Evolutionary conservation across 495 filamentous ascomycete species (phyloP).

Genomic region (Lasiosphaeria hispida): DNA sequence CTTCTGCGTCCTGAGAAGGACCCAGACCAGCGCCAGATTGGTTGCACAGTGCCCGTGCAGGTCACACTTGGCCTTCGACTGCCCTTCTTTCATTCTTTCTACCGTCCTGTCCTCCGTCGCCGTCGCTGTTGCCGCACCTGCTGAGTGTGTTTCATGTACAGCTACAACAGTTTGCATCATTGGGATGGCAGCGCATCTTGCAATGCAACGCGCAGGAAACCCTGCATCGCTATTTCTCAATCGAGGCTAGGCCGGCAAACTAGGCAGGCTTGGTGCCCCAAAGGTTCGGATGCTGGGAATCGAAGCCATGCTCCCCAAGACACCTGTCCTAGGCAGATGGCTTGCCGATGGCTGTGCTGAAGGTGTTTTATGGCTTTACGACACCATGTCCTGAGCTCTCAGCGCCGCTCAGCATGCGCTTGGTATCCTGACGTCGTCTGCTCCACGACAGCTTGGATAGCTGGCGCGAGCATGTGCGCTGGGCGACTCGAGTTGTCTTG

Average conservation of each 20-base stretch:
- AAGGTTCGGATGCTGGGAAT: constrained; percentile 4
- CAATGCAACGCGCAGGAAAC: background rate
- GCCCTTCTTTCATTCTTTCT: constrained; percentile 4
- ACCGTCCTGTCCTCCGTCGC: background rate
- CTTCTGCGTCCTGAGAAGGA: background rate
- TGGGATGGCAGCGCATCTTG: background rate
- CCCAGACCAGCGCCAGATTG: constrained; percentile 17
- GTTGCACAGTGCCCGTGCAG: constrained; percentile 12
- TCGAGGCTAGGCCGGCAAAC: background rate
- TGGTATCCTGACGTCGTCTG: too few species aligned
- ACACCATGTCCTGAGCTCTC: too few species aligned
- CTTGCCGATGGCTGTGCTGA: constrained; percentile 11
- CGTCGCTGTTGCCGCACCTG: background rate
- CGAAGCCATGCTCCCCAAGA: background rate
- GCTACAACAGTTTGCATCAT: background rate
- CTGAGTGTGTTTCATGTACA: constrained; percentile 1
- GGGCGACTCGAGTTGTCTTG: too few species aligned
- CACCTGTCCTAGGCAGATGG: background rate
- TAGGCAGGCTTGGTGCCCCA: constrained; percentile 6
- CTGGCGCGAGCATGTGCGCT: too few species aligned
- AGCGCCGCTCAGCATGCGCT: too few species aligned
- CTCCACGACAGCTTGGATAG: too few species aligned
- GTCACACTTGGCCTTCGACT: background rate
- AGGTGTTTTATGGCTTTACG: background rate
- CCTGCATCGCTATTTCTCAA: constrained; percentile 1